Percentiles rank a stretch among this genome's conserved stretches.
These are phyloP conservation scores for Postia placenta DNA, from an alignment of 768 basidiomycete species.

Conservation along the genomic window DNA sequence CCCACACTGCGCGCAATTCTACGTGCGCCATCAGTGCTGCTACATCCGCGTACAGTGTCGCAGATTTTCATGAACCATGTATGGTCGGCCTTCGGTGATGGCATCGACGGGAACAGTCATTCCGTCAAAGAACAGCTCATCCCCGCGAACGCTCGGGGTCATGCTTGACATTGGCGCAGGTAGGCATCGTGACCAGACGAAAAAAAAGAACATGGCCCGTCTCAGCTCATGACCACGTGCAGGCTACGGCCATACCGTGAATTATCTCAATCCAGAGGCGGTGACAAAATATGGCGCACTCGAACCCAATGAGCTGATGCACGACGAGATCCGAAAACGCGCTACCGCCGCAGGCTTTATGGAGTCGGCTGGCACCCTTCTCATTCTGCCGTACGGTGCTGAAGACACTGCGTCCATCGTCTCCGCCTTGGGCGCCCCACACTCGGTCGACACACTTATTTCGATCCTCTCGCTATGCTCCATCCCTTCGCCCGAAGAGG, in stretches of 20 bases:
- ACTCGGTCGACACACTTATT: slow-evolving; percentile 52
- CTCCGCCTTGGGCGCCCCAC: slow-evolving; percentile 30
- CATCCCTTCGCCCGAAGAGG: slow-evolving; percentile 47
- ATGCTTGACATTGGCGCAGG: slow-evolving; percentile 70
- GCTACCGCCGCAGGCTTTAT: slow-evolving; percentile 48
- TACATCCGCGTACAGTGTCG: slow-evolving; percentile 41
- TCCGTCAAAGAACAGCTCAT: slow-evolving; percentile 43
- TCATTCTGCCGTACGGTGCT: slow-evolving; percentile 59
- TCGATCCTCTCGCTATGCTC: slow-evolving; percentile 65
- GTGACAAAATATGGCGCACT: slow-evolving; percentile 66
- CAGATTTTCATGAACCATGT: slow-evolving; percentile 52
- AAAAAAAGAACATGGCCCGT: no score
- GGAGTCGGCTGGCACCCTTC: slow-evolving; percentile 45
- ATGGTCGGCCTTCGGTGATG: slow-evolving; percentile 46
- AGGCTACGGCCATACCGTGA: slow-evolving; percentile 61
- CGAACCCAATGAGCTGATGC: slow-evolving; percentile 67
- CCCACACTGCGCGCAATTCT: slow-evolving; percentile 41
- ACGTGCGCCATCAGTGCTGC: slow-evolving; percentile 35
- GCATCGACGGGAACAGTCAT: slow-evolving; percentile 37
- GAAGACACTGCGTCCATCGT: slow-evolving; percentile 49
- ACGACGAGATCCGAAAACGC: slow-evolving; percentile 41
- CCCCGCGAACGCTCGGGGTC: slow-evolving; percentile 45
- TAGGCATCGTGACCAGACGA: slow-evolving; percentile 14
- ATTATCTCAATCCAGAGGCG: slow-evolving; percentile 48
- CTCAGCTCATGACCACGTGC: no score